Percentiles rank a stretch among this genome's conserved stretches.
These are phyloP conservation scores for Cucurbita pepo DNA, from an alignment of 306 rosid genomes.

Conservation along the genomic window DNA sequence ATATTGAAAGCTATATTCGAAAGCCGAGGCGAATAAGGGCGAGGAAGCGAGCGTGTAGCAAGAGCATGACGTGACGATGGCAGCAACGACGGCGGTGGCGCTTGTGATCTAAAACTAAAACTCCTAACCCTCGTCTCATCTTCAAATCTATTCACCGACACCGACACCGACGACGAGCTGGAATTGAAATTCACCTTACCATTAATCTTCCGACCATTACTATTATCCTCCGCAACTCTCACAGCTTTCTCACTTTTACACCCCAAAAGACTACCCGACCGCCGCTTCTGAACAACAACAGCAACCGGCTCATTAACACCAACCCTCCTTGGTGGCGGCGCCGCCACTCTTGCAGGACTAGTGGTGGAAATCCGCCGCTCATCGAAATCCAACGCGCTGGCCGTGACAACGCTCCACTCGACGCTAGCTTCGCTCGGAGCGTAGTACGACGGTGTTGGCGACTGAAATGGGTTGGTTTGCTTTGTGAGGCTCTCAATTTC, in stretches of 20 bases:
- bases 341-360: slow-evolving; percentile 10
- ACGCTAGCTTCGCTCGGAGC: slow-evolving; percentile 96
- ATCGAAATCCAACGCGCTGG: slow-evolving; percentile 71
- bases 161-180: too few species aligned
- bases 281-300: slow-evolving; percentile 10
- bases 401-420: slow-evolving; percentile 89
- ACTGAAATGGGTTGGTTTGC: slow-evolving; percentile 30
- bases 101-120: not conserved
- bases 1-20: not conserved
- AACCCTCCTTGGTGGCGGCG: not conserved
- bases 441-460: slow-evolving; percentile 15
- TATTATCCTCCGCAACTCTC: slow-evolving; percentile 33
- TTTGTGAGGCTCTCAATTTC: slow-evolving; percentile 72
- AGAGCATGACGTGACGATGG: not conserved
- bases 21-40: not conserved
- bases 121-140: not conserved
- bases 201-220: slow-evolving; percentile 17
- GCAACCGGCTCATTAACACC: slow-evolving; percentile 13
- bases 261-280: slow-evolving; percentile 33
- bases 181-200: not conserved
- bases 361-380: slow-evolving; percentile 13
- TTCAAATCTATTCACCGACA: not conserved
- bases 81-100: not conserved
- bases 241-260: slow-evolving; percentile 73
- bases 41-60: slow-evolving; percentile 2